Conservation (phyloP, 78 protist species). For the Cavenderia fasciculata region DNA sequence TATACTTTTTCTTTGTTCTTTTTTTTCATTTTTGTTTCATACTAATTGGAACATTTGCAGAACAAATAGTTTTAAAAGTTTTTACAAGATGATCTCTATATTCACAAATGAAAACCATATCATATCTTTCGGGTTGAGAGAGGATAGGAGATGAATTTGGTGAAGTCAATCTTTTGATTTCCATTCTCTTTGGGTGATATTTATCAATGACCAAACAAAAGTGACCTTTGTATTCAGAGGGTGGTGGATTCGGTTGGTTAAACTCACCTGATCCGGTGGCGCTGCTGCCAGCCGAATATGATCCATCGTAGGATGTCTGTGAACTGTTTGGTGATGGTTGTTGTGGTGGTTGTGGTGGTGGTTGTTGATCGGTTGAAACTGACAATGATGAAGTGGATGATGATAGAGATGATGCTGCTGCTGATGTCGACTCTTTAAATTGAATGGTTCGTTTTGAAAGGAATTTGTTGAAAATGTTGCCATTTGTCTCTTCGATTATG, state of each 20-base stretch:
- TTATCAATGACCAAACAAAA: slow-evolving; percentile 63
- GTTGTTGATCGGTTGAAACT: background rate
- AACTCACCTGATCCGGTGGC: slow-evolving; percentile 6
- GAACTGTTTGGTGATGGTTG: background rate
- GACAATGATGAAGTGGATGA: background rate
- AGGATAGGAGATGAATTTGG: background rate
- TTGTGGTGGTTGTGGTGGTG: background rate
- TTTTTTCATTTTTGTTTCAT: background rate
- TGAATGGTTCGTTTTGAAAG: slow-evolving; percentile 11
- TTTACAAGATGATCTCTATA: slow-evolving; percentile 64
- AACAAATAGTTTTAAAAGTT: slow-evolving; percentile 29
- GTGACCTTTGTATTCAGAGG: slow-evolving; percentile 45
- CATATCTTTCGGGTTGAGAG: background rate
- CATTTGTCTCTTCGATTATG: slow-evolving; percentile 23
- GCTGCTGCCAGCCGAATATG: too few species aligned
- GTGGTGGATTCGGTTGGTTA: too few species aligned
- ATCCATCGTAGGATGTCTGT: background rate
- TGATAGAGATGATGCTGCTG: too few species aligned
- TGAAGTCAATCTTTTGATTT: slow-evolving; percentile 11
- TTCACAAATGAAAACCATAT: slow-evolving; percentile 29
- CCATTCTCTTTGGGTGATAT: slow-evolving; percentile 65
- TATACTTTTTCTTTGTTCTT: background rate
- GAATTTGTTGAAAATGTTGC: slow-evolving; percentile 2
- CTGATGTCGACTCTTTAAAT: slow-evolving; percentile 5
- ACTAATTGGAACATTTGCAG: slow-evolving; percentile 41